phyloP scores from a whole-genome alignment of 192 early-diverging fungal species.

The Phycomyces blakesleeanus region DNA sequence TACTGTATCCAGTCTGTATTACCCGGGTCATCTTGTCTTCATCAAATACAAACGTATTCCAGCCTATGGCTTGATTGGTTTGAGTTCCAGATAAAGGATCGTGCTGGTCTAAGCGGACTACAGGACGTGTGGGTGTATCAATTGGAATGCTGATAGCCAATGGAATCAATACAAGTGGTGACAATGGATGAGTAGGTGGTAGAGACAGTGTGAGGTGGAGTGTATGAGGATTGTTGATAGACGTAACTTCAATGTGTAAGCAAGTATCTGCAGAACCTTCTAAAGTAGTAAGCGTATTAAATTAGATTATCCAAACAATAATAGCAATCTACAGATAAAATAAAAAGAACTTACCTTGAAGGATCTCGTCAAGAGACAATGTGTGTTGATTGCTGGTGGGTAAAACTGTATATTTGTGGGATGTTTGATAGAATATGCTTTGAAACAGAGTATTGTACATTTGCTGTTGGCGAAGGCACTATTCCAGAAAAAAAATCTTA shows the following conservation, averaged over 20 bases:
- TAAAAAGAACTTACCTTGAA: constrained; percentile 16
- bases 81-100: not conserved
- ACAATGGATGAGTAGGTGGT: constrained; percentile 11
- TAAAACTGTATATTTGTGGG: not conserved
- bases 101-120: constrained; percentile 13
- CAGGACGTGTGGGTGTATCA: constrained; percentile 12
- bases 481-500: not conserved
- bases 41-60: constrained; percentile 26
- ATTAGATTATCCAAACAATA: no score
- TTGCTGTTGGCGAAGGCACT: constrained; percentile 32
- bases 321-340: not conserved
- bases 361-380: constrained; percentile 22
- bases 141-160: constrained; percentile 18
- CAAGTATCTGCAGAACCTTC: constrained; percentile 7
- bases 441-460: constrained; percentile 30
- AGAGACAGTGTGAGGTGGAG: constrained; percentile 22
- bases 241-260: constrained; percentile 18
- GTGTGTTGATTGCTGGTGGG: not conserved
- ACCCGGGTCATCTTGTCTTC: constrained; percentile 24
- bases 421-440: constrained; percentile 23
- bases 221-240: constrained; percentile 17
- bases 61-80: not conserved
- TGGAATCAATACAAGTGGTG: constrained; percentile 6
- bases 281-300: no score
- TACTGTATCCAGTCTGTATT: constrained; percentile 13